phyloP scores from a whole-genome alignment of 495 filamentous ascomycete genomes.

The Penicillium chermesinum region DNA sequence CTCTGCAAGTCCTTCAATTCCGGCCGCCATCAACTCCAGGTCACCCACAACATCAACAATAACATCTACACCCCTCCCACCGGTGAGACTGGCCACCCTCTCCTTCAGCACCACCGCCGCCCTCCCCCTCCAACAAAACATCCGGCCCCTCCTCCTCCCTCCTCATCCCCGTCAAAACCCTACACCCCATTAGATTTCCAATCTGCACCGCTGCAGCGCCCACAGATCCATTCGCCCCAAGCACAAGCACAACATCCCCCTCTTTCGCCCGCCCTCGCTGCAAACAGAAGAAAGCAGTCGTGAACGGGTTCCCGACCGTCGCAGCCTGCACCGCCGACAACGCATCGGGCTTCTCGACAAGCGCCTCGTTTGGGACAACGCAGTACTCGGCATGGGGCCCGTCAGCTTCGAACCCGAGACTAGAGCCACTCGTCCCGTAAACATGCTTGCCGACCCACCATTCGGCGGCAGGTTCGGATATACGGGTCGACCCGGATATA shows the following conservation, averaged over 20 bases:
- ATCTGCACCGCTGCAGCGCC: slow-evolving; percentile 16
- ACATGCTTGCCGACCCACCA: slow-evolving; percentile 19
- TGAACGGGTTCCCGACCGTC: slow-evolving; percentile 18
- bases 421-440: slow-evolving; percentile 17
- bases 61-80: slow-evolving; percentile 16
- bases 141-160: slow-evolving; percentile 5
- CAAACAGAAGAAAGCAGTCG: slow-evolving; percentile 15
- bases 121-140: slow-evolving; percentile 1
- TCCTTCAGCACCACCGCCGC: background rate
- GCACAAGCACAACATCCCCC: slow-evolving; percentile 13
- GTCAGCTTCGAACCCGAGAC: slow-evolving; percentile 12
- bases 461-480: background rate
- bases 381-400: slow-evolving; percentile 18
- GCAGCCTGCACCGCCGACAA: slow-evolving; percentile 16
- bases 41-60: slow-evolving; percentile 19
- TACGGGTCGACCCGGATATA: slow-evolving; percentile 4
- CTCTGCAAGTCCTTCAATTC: slow-evolving; percentile 9
- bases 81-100: slow-evolving; percentile 3
- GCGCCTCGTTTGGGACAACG: slow-evolving; percentile 7
- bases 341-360: slow-evolving; percentile 12
- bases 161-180: slow-evolving; percentile 14
- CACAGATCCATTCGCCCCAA: slow-evolving; percentile 19
- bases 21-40: slow-evolving; percentile 11
- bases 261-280: slow-evolving; percentile 3
- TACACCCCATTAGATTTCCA: slow-evolving; percentile 13